Percentiles rank a stretch among this genome's conserved stretches.
These are phyloP conservation scores for Auriscalpium orientale DNA, from an alignment of 768 basidiomycete genomes.

Conservation along the genomic window DNA sequence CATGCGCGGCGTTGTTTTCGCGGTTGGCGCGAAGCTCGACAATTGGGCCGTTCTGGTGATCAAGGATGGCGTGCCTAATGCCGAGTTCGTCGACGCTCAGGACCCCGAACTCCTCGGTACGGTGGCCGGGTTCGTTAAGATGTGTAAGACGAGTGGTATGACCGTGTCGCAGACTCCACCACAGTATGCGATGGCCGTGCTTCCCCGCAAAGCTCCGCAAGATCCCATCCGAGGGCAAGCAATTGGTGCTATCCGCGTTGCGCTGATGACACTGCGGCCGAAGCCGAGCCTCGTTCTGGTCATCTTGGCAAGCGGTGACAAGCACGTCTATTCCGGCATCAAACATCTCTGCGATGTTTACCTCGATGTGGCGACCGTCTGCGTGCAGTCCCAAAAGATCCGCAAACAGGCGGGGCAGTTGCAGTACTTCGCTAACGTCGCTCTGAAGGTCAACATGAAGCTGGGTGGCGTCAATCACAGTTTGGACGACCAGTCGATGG, in stretches of 20 bases:
- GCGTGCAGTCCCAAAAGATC: conserved; percentile 66
- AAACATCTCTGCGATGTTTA: conserved; percentile 46
- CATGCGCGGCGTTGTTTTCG: conserved; percentile 51
- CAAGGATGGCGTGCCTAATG: conserved; percentile 43
- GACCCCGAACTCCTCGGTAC: conserved; percentile 47
- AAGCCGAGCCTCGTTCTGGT: conserved; percentile 40
- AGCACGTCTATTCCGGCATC: conserved; percentile 41
- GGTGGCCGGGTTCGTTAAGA: conserved; percentile 47
- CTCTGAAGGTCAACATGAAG: conserved; percentile 49
- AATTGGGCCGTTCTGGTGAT: conserved; percentile 69
- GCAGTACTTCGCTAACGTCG: conserved; percentile 50
- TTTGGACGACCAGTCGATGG: conserved; percentile 30
- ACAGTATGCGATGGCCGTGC: conserved; percentile 28
- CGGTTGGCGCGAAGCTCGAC: conserved; percentile 43
- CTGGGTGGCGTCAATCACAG: conserved; percentile 46
- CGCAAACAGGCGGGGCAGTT: conserved; percentile 51
- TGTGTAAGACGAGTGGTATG: conserved; percentile 65
- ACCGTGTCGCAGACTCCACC: conserved; percentile 32
- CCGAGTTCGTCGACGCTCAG: conserved; percentile 47
- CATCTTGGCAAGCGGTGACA: conserved; percentile 39
- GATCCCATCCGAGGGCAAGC: conserved; percentile 51
- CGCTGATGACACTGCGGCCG: conserved; percentile 30
- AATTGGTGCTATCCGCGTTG: conserved; percentile 34
- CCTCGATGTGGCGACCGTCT: conserved; percentile 53
- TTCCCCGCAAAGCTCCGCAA: conserved; percentile 43